Base-by-base conservation (phyloP, 306 rosid species). In the Castanea sativa region DNA sequence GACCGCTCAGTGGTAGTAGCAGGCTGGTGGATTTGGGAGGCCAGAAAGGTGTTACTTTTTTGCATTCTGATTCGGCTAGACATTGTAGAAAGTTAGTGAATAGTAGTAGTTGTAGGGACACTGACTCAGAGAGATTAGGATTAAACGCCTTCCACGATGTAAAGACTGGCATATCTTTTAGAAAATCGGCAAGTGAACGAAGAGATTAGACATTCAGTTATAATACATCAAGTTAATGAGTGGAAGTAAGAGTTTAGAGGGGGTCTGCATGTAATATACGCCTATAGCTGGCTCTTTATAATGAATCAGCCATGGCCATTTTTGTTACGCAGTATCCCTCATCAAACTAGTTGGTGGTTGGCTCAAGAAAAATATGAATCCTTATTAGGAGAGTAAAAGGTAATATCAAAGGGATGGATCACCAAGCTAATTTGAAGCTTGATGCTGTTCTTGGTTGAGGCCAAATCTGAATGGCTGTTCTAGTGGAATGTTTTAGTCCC, bases 111-210 rank as follows among this genome's bases (percentile, higher is more conserved):
- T 60, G 56, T 86, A 84, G 87, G 43, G 78, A 78, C 76, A 76
- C 91, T 52, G 85, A 85, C 91, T 57, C 83, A 20, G 86, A 87
- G 86, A 88, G 85, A 85, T 59, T 85, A 91, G 93, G 87, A 79
- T 81, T 74, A 76, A 82, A 83, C 88, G 82, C 79, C 21, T 71
- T 71, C 67, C 85, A 83, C 70, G 74, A 82, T 86, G 87, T 81
- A 80, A 84, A 84, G 70, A 84, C 67, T 80, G 83, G 67, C 69
- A 79, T 82, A 56, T 87, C 80, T 16, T 69, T 80, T 84, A 87
- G 92, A 87, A 89, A 84, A 70, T 74, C 86, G n/a, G 71, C 61
- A 32, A 73, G 83, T 51, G 88, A 83, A 81, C 81, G 90, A 85
- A 86, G 87, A 49, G 81, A 38, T 77, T 79, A 72, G 86, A 73